Percentiles rank a stretch among this genome's conserved stretches.
Conservation (phyloP, 495 filamentous ascomycete species). For the Thozetella sp. region DNA sequence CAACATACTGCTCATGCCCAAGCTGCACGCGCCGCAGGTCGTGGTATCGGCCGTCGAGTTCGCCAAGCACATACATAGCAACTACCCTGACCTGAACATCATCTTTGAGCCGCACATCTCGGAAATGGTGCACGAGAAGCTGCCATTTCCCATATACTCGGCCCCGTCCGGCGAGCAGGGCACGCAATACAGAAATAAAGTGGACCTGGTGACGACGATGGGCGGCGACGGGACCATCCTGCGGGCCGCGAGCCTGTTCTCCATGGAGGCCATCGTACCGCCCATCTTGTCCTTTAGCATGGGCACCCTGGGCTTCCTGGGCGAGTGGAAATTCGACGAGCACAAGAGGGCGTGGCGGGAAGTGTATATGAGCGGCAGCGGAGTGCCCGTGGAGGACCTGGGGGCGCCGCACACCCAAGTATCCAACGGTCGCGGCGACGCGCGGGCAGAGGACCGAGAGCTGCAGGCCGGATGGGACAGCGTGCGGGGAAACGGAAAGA, state of each 20-base stretch:
- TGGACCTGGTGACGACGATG: slow-evolving; percentile 84
- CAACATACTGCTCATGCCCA: slow-evolving; percentile 89
- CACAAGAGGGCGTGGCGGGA: slow-evolving; percentile 89
- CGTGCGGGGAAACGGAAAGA: slow-evolving; percentile 79
- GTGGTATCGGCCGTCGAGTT: slow-evolving; percentile 76
- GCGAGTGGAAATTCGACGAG: slow-evolving; percentile 94
- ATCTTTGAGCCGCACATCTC: slow-evolving; percentile 83
- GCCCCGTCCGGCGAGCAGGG: slow-evolving; percentile 32
- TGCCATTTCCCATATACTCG: slow-evolving; percentile 81
- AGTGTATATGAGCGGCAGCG: slow-evolving; percentile 88
- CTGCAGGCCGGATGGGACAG: slow-evolving; percentile 59
- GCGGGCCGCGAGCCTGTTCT: slow-evolving; percentile 88
- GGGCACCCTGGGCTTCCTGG: slow-evolving; percentile 92
- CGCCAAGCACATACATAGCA: slow-evolving; percentile 75
- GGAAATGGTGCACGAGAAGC: slow-evolving; percentile 65
- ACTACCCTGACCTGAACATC: slow-evolving; percentile 79
- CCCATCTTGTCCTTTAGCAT: slow-evolving; percentile 96
- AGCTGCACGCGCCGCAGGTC: slow-evolving; percentile 72
- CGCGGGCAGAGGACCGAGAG: slow-evolving; percentile 6
- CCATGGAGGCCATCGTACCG: slow-evolving; percentile 77
- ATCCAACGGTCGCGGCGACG: slow-evolving; percentile 16
- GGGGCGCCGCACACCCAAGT: slow-evolving; percentile 45
- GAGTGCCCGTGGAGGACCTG: slow-evolving; percentile 46
- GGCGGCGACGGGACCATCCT: slow-evolving; percentile 96
- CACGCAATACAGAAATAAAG: slow-evolving; percentile 58